A percentile compares a stretch with the other conserved stretches of the same genome.
Evolutionary conservation across 805 yeast genomes (phyloP).

Genomic region (Pichia exigua): DNA sequence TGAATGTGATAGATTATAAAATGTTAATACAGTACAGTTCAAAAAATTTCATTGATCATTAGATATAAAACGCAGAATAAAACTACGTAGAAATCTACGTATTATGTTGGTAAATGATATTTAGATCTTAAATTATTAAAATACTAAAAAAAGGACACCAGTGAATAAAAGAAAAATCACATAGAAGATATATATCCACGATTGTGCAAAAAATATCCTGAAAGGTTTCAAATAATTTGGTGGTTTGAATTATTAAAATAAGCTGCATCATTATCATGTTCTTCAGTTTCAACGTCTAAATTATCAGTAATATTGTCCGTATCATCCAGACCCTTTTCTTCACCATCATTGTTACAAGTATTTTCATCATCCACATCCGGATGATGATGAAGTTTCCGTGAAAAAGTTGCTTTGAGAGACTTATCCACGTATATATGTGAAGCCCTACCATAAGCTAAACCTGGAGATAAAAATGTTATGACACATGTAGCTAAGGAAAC

Average conservation of each 20-base stretch:
- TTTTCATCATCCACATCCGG: neutral
- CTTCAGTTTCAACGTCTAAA: conserved; percentile 50
- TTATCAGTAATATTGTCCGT: conserved; percentile 34
- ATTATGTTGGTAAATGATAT: no score
- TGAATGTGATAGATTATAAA: neutral
- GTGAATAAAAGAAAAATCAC: no score
- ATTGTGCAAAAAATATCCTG: no score
- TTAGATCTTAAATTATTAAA: no score
- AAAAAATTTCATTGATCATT: no score
- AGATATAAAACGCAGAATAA: no score
- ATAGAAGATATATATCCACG: no score
- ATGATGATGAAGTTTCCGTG: neutral
- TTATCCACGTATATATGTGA: conserved; percentile 16
- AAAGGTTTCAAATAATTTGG: neutral
- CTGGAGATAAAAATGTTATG: conserved; percentile 57
- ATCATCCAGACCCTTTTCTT: neutral
- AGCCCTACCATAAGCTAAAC: conserved; percentile 38
- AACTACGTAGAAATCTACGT: no score
- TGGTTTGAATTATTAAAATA: neutral
- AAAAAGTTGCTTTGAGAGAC: conserved; percentile 6
- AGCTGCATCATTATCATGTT: conserved; percentile 48
- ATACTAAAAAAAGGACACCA: no score
- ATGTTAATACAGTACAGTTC: neutral
- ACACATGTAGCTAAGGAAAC: conserved; percentile 40
- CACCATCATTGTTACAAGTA: neutral